A percentile compares a stretch with the other conserved stretches of the same genome.
Conservation (phyloP, 2,329 filamentous ascomycete species). For the Trichoderma sp. region DNA sequence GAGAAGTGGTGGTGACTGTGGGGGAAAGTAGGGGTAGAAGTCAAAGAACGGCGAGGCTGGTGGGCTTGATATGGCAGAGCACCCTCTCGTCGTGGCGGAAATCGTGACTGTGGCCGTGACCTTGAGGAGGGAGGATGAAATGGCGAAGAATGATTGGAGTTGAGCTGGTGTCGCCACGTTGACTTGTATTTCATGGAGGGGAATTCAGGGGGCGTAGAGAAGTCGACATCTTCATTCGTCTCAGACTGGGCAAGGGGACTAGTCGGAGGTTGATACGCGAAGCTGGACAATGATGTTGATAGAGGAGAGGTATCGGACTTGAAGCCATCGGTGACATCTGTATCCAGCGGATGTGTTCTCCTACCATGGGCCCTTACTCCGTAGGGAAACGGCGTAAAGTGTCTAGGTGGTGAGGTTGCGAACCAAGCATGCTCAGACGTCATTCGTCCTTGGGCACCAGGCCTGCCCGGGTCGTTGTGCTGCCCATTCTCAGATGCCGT, state of each 20-base stretch:
- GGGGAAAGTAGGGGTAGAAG: conserved; percentile 49
- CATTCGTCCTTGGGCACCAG: conserved; percentile 23
- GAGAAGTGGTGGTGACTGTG: conserved; percentile 43
- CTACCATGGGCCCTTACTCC: conserved; percentile 31
- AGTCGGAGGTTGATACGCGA: conserved; percentile 82
- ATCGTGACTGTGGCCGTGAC: conserved; percentile 26
- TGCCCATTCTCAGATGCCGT: conserved; percentile 21
- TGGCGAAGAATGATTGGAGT: conserved; percentile 54
- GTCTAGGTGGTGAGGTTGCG: conserved; percentile 54
- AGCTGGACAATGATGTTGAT: conserved; percentile 73
- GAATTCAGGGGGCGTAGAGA: conserved; percentile 52
- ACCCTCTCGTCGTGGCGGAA: conserved; percentile 53
- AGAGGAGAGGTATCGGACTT: conserved; percentile 56
- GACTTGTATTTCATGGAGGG: conserved; percentile 38
- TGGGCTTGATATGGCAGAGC: conserved; percentile 71
- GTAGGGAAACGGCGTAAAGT: conserved; percentile 47
- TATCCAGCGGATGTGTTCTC: conserved; percentile 27
- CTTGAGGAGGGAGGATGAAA: conserved; percentile 41
- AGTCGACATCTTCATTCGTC: conserved; percentile 71
- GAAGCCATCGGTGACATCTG: conserved; percentile 37
- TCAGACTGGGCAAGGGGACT: conserved; percentile 88
- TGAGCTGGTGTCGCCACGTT: conserved; percentile 66
- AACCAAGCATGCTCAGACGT: conserved; percentile 43
- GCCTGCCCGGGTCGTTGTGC: not conserved
- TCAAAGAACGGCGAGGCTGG: conserved; percentile 72